Evolutionary conservation across 2,329 filamentous ascomycete species (phyloP).

Genomic region (Alternaria tenuissima): DNA sequence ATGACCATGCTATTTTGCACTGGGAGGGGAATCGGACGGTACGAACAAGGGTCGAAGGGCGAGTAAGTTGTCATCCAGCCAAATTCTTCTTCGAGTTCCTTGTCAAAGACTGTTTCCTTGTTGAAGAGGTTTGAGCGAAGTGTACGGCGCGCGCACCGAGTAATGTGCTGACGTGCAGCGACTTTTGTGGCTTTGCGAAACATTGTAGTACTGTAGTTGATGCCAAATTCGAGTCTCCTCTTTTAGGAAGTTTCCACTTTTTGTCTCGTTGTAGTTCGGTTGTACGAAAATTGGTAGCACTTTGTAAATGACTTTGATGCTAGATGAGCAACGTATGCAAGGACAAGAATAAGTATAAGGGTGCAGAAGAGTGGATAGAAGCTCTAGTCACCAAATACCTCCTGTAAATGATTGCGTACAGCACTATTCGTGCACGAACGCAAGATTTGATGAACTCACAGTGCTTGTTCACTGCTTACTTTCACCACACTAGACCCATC

Average conservation of each 20-base stretch:
- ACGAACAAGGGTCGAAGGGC: conserved; percentile 13
- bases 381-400: no score
- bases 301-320: not conserved
- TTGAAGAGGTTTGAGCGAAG: not conserved
- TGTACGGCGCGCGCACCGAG: not conserved
- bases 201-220: conserved; percentile 4
- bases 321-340: not conserved
- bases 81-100: not conserved
- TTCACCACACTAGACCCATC: not conserved
- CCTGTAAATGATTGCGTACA: not conserved
- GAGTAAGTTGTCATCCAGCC: not conserved
- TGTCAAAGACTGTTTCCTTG: not conserved
- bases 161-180: not conserved
- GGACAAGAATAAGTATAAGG: not conserved
- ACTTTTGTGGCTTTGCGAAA: not conserved
- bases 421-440: not conserved
- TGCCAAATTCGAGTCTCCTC: not conserved
- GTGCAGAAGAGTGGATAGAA: not conserved
- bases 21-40: conserved; percentile 2
- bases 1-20: conserved; percentile 4
- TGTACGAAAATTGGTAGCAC: not conserved
- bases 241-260: not conserved
- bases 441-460: not conserved
- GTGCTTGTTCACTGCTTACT: not conserved
- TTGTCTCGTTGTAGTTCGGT: not conserved